Percentiles rank a stretch among this genome's conserved stretches.
phyloP scores from a whole-genome alignment of 345 rosid genomes.

The Erysimum cheiranthoides region DNA sequence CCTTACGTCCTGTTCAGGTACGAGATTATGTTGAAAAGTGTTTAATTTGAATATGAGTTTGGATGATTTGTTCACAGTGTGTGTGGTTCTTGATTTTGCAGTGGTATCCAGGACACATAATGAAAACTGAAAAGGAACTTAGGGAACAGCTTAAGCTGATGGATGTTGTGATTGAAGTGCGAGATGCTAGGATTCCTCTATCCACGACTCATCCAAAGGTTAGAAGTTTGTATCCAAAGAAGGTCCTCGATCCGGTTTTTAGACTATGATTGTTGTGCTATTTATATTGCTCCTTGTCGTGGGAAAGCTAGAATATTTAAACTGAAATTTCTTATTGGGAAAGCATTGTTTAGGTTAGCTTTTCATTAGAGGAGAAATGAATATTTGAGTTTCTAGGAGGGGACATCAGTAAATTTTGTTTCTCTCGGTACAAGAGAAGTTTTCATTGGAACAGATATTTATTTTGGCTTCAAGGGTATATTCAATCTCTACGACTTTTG shows the following conservation, averaged over 20 bases:
- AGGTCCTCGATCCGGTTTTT: conserved; percentile 10
- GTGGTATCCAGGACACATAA: conserved; percentile 99
- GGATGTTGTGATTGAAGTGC: conserved; percentile 96
- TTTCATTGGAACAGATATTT: neutral
- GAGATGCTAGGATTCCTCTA: conserved; percentile 92
- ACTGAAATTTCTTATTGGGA: neutral
- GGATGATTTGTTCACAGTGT: conserved; percentile 16
- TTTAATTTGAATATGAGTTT: neutral
- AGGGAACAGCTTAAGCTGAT: conserved; percentile 91
- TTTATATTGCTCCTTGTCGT: neutral
- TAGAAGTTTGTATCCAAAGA: neutral
- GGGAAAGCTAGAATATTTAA: neutral
- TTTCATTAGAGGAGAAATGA: neutral
- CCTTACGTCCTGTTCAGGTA: conserved; percentile 87
- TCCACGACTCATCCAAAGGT: conserved; percentile 91
- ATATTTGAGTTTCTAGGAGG: neutral
- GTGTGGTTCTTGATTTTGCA: conserved; percentile 37
- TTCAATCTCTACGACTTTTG: neutral
- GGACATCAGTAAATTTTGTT: neutral
- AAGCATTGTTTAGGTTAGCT: neutral
- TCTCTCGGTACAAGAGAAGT: neutral
- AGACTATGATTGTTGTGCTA: neutral
- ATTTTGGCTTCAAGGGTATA: neutral
- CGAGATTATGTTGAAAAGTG: neutral
- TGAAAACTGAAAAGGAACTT: conserved; percentile 90